Percentiles rank a stretch among this genome's conserved stretches.
These are phyloP conservation scores for Exophiala alcalophila DNA, from an alignment of 2,329 filamentous ascomycete species.

Conservation along the genomic window DNA sequence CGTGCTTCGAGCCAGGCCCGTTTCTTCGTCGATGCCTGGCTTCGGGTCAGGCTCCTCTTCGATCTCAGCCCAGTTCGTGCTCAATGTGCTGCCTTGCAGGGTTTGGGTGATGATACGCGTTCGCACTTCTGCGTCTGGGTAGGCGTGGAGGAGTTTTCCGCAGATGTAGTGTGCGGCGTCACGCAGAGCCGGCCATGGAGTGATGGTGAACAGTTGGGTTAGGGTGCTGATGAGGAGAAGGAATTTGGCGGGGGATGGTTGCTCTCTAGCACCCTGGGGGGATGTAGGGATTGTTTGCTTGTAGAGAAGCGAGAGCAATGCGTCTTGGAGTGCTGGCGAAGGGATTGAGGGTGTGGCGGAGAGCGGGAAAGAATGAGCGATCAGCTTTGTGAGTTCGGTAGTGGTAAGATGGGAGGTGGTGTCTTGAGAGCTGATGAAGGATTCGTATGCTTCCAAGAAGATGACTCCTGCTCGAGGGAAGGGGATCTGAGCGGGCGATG, in stretches of 20 bases:
- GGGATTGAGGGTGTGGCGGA: slow-evolving; percentile 22
- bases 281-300: slow-evolving; percentile 10
- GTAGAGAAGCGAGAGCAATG: slow-evolving; percentile 24
- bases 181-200: slow-evolving; percentile 24
- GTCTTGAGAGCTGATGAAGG: slow-evolving; percentile 14
- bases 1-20: slow-evolving; percentile 22
- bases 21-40: slow-evolving; percentile 24
- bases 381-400: slow-evolving; percentile 22
- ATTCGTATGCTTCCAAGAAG: slow-evolving; percentile 21
- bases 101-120: slow-evolving; percentile 27
- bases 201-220: slow-evolving; percentile 28
- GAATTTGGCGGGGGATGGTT: slow-evolving; percentile 22
- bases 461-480: slow-evolving; percentile 27
- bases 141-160: slow-evolving; percentile 25
- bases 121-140: slow-evolving; percentile 20
- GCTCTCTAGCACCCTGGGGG: slow-evolving; percentile 6
- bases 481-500: slow-evolving; percentile 29
- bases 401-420: slow-evolving; percentile 11
- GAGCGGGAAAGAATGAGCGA: slow-evolving; percentile 22
- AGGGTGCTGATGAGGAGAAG: slow-evolving; percentile 25
- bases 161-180: slow-evolving; percentile 28
- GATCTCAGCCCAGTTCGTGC: slow-evolving; percentile 26
- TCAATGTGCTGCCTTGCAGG: slow-evolving; percentile 21
- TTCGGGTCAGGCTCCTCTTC: slow-evolving; percentile 18
- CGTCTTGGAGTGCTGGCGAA: slow-evolving; percentile 19